Evolutionary conservation across 352 stramenopile genomes (phyloP).

Genomic region (Thraustochytrium sp.): DNA sequence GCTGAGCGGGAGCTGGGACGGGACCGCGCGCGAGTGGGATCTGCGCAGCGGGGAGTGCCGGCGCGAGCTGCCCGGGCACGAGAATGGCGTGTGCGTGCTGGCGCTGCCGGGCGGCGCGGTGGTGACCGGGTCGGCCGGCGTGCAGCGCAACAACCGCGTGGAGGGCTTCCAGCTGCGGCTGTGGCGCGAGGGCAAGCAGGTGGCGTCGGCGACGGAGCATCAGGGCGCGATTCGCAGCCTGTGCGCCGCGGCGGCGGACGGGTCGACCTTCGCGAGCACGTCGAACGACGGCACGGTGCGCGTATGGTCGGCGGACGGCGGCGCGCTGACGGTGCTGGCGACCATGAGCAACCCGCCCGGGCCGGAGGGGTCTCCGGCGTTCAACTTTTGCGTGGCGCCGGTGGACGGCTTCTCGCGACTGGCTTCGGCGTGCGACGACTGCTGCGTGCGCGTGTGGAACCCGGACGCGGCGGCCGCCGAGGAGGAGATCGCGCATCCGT

Average conservation of each 20-base stretch:
- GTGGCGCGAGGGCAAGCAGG: constrained; percentile 18
- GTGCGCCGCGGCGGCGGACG: constrained; percentile 45
- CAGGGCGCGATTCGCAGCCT: constrained; percentile 48
- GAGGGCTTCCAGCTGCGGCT: constrained; percentile 37
- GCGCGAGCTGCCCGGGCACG: constrained; percentile 46
- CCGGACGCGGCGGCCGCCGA: constrained; percentile 47
- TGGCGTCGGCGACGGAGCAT: constrained; percentile 42
- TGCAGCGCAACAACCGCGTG: constrained; percentile 12
- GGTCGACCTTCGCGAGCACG: constrained; percentile 48
- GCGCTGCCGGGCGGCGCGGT: constrained; percentile 47
- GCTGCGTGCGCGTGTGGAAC: constrained; percentile 67
- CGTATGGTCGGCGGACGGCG: constrained; percentile 48
- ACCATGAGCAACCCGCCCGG: constrained; percentile 48
- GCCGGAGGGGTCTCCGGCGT: constrained; percentile 47
- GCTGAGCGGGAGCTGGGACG: constrained; percentile 53
- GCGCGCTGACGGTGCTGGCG: constrained; percentile 11
- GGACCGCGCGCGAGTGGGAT: constrained; percentile 52
- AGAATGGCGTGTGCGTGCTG: constrained; percentile 54
- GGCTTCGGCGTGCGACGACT: constrained; percentile 72
- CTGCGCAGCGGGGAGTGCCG: constrained; percentile 7
- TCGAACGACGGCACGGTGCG: constrained; percentile 50
- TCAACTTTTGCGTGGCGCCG: constrained; percentile 46
- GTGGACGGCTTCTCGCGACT: constrained; percentile 50
- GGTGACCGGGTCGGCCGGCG: not conserved
- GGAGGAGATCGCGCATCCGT: constrained; percentile 72